A percentile compares a stretch with the other conserved stretches of the same genome.
These are phyloP conservation scores for Rhododendron mucronatum DNA, from an alignment of 148 eudicot species.

Conservation along the genomic window DNA sequence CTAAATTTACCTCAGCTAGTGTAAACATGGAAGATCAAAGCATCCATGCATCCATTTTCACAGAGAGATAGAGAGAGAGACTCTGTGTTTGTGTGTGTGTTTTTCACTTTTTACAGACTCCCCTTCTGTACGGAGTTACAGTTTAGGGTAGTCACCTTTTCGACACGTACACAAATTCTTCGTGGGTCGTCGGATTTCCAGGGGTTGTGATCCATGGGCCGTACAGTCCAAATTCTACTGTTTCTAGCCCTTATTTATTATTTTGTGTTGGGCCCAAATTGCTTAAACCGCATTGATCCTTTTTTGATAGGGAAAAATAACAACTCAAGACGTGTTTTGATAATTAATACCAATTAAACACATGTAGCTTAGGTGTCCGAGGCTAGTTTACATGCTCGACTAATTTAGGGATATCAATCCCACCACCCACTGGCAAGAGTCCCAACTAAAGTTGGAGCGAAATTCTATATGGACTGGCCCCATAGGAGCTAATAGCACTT, in stretches of 20 bases:
- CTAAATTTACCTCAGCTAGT: conserved; percentile 26
- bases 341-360: too few relatives aligned
- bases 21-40: conserved; percentile 10
- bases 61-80: not conserved
- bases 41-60: not conserved
- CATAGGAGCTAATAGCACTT: too few relatives aligned
- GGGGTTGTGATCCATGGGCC: not conserved
- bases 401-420: too few relatives aligned
- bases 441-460: too few relatives aligned
- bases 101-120: not conserved
- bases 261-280: not conserved
- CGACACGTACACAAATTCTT: too few relatives aligned
- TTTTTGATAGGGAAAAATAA: too few relatives aligned
- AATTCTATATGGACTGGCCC: too few relatives aligned
- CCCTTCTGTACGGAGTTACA: not conserved
- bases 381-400: too few relatives aligned
- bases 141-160: not conserved
- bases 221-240: not conserved
- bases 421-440: not conserved
- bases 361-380: not conserved
- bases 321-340: too few relatives aligned
- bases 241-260: not conserved
- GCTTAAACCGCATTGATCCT: too few relatives aligned
- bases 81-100: not conserved
- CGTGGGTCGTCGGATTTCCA: not conserved